Evolutionary conservation across 2,329 filamentous ascomycete genomes (phyloP).

Genomic region (Fusarium xylarioides): DNA sequence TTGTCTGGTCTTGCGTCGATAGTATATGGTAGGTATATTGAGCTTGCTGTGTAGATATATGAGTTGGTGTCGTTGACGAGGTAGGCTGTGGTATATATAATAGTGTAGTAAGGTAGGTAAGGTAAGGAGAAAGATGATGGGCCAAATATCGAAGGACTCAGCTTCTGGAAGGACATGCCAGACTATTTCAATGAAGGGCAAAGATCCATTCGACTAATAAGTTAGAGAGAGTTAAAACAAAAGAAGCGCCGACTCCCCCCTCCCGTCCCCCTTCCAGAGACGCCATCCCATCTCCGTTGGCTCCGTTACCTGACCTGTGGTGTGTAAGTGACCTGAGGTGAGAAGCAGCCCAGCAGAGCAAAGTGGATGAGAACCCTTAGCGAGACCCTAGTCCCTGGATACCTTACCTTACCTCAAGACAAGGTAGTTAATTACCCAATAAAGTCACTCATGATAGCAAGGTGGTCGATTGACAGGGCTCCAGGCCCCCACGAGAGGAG

Average conservation of each 20-base stretch:
- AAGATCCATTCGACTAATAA: conserved; percentile 17
- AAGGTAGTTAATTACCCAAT: conserved; percentile 32
- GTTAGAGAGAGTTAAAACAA: conserved; percentile 8
- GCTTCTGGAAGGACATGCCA: conserved; percentile 31
- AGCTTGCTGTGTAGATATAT: not conserved
- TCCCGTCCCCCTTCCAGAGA: conserved; percentile 7
- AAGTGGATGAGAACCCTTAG: conserved; percentile 5
- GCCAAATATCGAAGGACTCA: conserved; percentile 10
- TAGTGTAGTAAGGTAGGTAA: not conserved
- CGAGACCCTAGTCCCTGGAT: conserved; percentile 11
- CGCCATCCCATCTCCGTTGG: conserved; percentile 31
- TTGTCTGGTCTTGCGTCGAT: not conserved
- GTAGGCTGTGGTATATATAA: not conserved
- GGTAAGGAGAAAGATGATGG: not conserved
- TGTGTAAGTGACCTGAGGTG: conserved; percentile 21
- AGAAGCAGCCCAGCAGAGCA: not conserved
- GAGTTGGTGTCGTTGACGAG: conserved; percentile 5
- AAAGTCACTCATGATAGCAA: conserved; percentile 40
- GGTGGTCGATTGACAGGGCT: conserved; percentile 43
- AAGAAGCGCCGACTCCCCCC: conserved; percentile 27
- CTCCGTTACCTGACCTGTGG: conserved; percentile 26
- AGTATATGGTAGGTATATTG: not conserved
- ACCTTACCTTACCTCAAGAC: not conserved
- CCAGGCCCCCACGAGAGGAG: conserved; percentile 38
- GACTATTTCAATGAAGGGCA: conserved; percentile 16